Base-by-base conservation (phyloP, 2,329 filamentous ascomycete species). In the Botrytis fabae region DNA sequence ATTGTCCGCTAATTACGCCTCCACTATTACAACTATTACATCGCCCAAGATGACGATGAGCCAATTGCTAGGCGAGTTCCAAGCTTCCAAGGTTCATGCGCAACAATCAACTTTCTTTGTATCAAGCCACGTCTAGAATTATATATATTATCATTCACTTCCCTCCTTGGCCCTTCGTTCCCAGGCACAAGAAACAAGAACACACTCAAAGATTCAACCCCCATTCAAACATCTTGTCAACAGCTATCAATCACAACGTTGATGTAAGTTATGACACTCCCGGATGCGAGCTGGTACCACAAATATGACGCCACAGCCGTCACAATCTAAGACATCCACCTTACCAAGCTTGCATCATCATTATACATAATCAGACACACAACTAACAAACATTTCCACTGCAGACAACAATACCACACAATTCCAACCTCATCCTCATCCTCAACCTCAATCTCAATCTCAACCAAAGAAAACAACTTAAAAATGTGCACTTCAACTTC, bases 401-500 rank as follows among this genome's bases (percentile, higher is more conserved):
- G 8, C 44, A 70, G n/a, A 70, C 22, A 28, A 18, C n/a, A 44
- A 5, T n/a, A 66, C 38, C 28, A 69, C 48, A 32, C 22, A 46
- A 48, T 3, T 8, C 22, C n/a, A 68, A 28, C 12, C n/a, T 22
- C 20, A n/a, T 16, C 7, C 38, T 20, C 38, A 38, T 16, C 7
- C 38, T 20, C 38, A 38, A 8, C 1, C 38, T 38, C 38, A 38
- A 38, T 2, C 28, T n/a, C 48, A 14, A 44, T 44, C 16, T 9
- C 18, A 28, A 16, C 8, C 51, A 28, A 28, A 28, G 0, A 38
- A n/a, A 28, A 66, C 22, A n/a, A 35, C 38, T 20, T 60, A 54
- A 65, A 65, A 66, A 74, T 74, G 73, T 74, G 73, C 71, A 73
- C 70, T 40, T 72, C 70, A 25, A 68, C 51, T 16, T 71, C 69